Base-by-base conservation (phyloP, 208 protist species). In the Angomonas ambiguus region DNA sequence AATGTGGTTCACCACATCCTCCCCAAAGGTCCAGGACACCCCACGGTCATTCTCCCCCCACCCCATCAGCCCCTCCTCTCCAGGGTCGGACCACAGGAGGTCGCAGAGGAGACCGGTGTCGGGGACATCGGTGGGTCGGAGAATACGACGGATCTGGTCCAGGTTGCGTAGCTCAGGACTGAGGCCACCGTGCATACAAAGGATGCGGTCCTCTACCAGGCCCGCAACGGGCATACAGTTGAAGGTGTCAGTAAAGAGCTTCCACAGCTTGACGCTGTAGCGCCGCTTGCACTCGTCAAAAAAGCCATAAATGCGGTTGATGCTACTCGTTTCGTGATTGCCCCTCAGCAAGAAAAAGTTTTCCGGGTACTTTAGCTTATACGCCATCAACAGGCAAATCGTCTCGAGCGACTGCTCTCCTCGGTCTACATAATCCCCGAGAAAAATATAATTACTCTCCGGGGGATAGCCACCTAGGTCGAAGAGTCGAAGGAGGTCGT, bases 21-120 rank as follows among this genome's bases (percentile, higher is more conserved):
- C 76, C 31, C 92, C 88, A 74, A 94, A 96, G 10, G 83, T 87
- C 62, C 75, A 92, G 33, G 86, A 88, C n/a, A 82, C 80, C 28
- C 92, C 88, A 24, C 89, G 75, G 51, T 71, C 72, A 66, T 92
- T 96, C 51, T 79, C 74, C 20, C 76, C 76, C 56, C 75, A 85
- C 22, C 79, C 79, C 41, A 49, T 25, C 63, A 71, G 85, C 1
- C 81, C 79, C 10, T 74, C 71, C 24, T 95, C 93, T 13, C 98
- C 96, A n/a, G 99, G 99, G 79, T 99, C 99, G 2, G 96, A 94
- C 99, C 99, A 99, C 6, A 99, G 82, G 38, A 99, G 72, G 66
- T 99, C 99, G 84, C 98, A 99, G 2, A 99, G 80, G 34, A 99
- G 77, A 2, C 80, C 80, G 62, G 62, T 79, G 55, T 80, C 76